Conservation (phyloP, 2,329 filamentous ascomycete genomes). For the Fusarium sp. region DNA sequence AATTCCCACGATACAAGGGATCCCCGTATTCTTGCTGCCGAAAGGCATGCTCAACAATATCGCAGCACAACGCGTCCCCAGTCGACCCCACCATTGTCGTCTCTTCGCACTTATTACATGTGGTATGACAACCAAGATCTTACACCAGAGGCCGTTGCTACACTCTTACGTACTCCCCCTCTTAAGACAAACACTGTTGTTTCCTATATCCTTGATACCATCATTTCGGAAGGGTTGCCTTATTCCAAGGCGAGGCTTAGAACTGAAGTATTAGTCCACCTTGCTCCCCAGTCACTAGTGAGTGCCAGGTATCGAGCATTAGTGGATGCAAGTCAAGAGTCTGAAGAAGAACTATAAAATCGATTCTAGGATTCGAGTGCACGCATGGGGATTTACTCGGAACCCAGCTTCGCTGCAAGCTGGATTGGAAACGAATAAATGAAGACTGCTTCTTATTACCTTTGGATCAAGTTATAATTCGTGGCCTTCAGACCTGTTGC, state of each 20-base stretch:
- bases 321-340: slow-evolving; percentile 18
- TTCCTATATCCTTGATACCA: slow-evolving; percentile 66
- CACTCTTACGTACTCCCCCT: slow-evolving; percentile 68
- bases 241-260: slow-evolving; percentile 58
- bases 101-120: slow-evolving; percentile 69
- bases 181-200: slow-evolving; percentile 65
- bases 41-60: slow-evolving; percentile 51
- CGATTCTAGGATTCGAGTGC: background rate
- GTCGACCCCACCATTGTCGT: slow-evolving; percentile 42
- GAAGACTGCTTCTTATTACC: background rate
- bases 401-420: background rate
- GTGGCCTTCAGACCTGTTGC: background rate
- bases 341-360: background rate
- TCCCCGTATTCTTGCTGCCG: slow-evolving; percentile 55
- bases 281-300: slow-evolving; percentile 40
- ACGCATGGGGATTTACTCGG: background rate
- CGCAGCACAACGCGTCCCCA: slow-evolving; percentile 41
- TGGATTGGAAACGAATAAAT: slow-evolving; percentile 4
- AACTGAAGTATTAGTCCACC: slow-evolving; percentile 53
- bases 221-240: slow-evolving; percentile 61
- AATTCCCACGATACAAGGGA: slow-evolving; percentile 43
- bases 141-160: slow-evolving; percentile 59
- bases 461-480: background rate
- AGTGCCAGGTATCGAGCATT: slow-evolving; percentile 43
- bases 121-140: slow-evolving; percentile 67